phyloP scores from a whole-genome alignment of 1,284 basidiomycete species.

The Cutaneotrichosporon arboriforme region DNA sequence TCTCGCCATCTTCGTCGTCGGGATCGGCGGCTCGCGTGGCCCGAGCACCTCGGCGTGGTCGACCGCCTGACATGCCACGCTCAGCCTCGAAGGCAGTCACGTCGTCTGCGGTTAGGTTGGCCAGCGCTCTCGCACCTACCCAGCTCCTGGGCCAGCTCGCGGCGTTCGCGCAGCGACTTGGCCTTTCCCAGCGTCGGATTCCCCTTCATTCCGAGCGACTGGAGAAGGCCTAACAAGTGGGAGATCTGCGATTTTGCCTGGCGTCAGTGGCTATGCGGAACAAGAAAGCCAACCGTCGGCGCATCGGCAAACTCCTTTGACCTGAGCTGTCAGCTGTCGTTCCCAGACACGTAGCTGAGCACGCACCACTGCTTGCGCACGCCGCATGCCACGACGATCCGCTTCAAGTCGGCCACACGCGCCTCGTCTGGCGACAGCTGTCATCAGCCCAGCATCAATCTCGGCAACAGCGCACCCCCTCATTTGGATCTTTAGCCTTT shows the following conservation, averaged over 20 bases:
- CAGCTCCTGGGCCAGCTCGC: constrained; percentile 72
- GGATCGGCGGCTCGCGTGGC: constrained; percentile 5
- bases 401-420: constrained; percentile 38
- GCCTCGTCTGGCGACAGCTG: constrained; percentile 38
- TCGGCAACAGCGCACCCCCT: constrained; percentile 23
- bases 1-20: not conserved
- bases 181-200: constrained; percentile 73
- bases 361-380: constrained; percentile 69
- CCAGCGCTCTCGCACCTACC: constrained; percentile 51
- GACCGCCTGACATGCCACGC: constrained; percentile 28
- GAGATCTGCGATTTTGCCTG: constrained; percentile 60
- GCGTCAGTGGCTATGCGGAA: not conserved
- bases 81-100: constrained; percentile 46
- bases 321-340: constrained; percentile 25
- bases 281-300: constrained; percentile 44
- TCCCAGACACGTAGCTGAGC: too few relatives aligned
- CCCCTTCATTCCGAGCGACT: constrained; percentile 71
- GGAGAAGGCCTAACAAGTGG: constrained; percentile 60
- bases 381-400: constrained; percentile 68
- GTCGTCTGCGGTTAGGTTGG: constrained; percentile 37
- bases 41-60: constrained; percentile 5
- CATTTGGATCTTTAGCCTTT: constrained; percentile 28
- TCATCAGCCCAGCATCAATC: not conserved
- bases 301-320: constrained; percentile 62
- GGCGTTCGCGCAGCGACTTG: constrained; percentile 60